Evolutionary conservation across 2,329 filamentous ascomycete genomes (phyloP).

Genomic region (Diaporthe australafricana): DNA sequence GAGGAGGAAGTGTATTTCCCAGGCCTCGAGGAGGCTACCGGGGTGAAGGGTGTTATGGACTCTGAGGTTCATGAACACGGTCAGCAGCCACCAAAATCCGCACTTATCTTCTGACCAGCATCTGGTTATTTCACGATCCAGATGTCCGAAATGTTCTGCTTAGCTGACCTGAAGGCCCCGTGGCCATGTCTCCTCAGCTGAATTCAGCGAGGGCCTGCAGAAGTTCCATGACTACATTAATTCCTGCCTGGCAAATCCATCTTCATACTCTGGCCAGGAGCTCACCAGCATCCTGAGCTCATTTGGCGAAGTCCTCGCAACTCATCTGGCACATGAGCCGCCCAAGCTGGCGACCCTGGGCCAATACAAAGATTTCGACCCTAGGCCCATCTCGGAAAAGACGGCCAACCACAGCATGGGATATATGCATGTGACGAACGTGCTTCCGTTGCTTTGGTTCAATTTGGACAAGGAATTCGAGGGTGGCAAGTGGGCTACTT

Average conservation of each 20-base stretch:
- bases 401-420: constrained; percentile 17
- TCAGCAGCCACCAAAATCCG: not conserved
- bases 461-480: constrained; percentile 23
- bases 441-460: constrained; percentile 10
- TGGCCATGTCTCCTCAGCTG: not conserved
- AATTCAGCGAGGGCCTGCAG: not conserved
- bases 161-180: not conserved
- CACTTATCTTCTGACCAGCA: not conserved
- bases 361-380: constrained; percentile 1
- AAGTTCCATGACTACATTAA: constrained; percentile 3
- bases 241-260: not conserved
- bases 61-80: not conserved
- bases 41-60: not conserved
- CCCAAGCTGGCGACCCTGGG: constrained; percentile 27
- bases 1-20: constrained; percentile 69
- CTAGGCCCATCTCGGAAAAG: constrained; percentile 1
- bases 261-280: not conserved
- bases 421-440: constrained; percentile 19
- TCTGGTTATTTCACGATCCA: not conserved
- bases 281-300: not conserved
- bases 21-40: constrained; percentile 56
- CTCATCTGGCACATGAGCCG: constrained; percentile 15
- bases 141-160: no score
- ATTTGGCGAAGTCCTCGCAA: not conserved
- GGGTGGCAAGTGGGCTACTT: not conserved